phyloP scores from a whole-genome alignment of 2,329 filamentous ascomycete species.

The Meredithiella fracta region DNA sequence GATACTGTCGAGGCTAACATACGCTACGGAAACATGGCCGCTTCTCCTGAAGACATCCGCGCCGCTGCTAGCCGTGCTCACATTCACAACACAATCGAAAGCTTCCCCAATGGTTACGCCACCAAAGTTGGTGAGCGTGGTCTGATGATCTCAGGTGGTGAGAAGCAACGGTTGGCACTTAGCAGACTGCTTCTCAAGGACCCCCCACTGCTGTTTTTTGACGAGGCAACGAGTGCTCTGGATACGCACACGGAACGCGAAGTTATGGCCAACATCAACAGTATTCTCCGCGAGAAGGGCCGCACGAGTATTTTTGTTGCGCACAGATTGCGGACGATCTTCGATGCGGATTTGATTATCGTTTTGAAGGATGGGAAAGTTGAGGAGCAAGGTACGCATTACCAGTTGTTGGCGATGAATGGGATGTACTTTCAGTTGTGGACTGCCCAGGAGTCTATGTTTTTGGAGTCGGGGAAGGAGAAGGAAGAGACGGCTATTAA shows the following conservation, averaged over 20 bases:
- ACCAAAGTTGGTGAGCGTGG: slow-evolving; percentile 88
- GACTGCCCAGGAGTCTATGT: slow-evolving; percentile 55
- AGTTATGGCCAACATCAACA: slow-evolving; percentile 81
- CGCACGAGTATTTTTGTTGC: slow-evolving; percentile 92
- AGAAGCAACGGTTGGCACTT: slow-evolving; percentile 82
- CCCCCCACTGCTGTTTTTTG: slow-evolving; percentile 79
- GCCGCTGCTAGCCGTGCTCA: slow-evolving; percentile 67
- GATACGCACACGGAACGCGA: slow-evolving; percentile 90
- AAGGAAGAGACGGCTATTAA: neutral
- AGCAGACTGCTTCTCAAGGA: slow-evolving; percentile 75
- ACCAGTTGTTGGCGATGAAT: slow-evolving; percentile 59
- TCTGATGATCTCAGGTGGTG: slow-evolving; percentile 91
- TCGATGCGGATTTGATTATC: slow-evolving; percentile 83
- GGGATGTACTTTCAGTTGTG: slow-evolving; percentile 81
- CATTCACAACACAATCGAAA: slow-evolving; percentile 65
- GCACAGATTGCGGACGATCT: slow-evolving; percentile 82
- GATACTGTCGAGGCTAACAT: slow-evolving; percentile 94
- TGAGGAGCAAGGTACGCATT: slow-evolving; percentile 79
- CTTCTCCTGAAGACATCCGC: slow-evolving; percentile 53
- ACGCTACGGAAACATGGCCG: slow-evolving; percentile 70
- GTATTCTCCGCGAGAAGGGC: slow-evolving; percentile 71
- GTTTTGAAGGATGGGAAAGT: slow-evolving; percentile 72
- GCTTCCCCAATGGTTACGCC: slow-evolving; percentile 73
- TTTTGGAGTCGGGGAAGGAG: slow-evolving; percentile 16
- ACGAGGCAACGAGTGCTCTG: slow-evolving; percentile 82